Evolutionary conservation across 441 rosid species (phyloP), one percentile per base, ranked within the genome.

Genomic region (Kokia cookei): DNA sequence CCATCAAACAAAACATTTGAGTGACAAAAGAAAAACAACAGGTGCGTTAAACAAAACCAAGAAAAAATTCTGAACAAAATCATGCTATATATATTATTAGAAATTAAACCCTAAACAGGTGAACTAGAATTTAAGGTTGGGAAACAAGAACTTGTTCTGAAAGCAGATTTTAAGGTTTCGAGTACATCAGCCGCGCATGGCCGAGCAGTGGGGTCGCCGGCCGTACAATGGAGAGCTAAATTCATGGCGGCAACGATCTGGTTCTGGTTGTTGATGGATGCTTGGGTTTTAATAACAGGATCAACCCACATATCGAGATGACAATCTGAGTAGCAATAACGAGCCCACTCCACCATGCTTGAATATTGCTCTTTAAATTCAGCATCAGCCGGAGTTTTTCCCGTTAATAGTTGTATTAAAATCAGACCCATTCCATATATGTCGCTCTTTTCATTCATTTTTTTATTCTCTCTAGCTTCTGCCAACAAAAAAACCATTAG

Each of bases 211-310:
- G 93, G 91, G 71, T 91, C 93, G 1, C 74, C 74, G 8, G 84
- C 86, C 11, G 90, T 94, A 88, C 97, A 92, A 0, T 80, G 87
- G 5, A 92, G 81, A 67, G 97, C 97, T 57, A 94, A 74, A 74
- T 87, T 86, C 93, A 91, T 91, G 60, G 84, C 78, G 42, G 85
- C 86, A n/a, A 91, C 85, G 22, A 87, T 82, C 82, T 85, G 83
- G 0, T 72, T 81, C 48, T 85, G 84, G 69, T 78, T 61, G 22
- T 14, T 27, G 24, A 22, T 73, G 13, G 80, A 70, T 14, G 80
- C 76, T 3, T 84, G 57, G 48, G 22, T 82, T 68, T 73, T 78
- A 45, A 90, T 82, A 12, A 57, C 60, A 40, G 91, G 82, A 77
- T 94, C 97, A 4, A 92, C 76, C 98, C 98, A 94, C 71, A 27